Conservation (phyloP, 345 rosid genomes). For the Populus pruinosa region DNA sequence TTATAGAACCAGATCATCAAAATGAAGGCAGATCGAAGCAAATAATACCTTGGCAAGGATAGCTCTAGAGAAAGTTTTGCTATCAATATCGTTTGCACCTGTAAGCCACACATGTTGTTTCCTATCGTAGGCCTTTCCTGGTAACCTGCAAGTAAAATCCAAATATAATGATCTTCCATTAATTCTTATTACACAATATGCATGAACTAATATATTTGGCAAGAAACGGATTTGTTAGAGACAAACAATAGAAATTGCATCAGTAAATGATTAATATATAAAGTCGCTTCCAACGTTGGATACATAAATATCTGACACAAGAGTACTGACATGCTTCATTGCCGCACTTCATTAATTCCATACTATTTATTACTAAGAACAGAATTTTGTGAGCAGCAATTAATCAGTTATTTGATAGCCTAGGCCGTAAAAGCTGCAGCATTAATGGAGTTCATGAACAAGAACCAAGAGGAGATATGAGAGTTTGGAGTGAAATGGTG, state of each 20-base stretch:
- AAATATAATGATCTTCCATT: background rate
- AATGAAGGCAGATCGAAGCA: background rate
- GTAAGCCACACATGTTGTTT: slow-evolving; percentile 80
- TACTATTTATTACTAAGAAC: background rate
- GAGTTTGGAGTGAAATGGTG: background rate
- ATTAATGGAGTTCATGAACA: background rate
- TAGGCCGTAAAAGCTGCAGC: background rate
- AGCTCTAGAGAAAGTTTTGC: slow-evolving; percentile 88
- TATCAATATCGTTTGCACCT: slow-evolving; percentile 81
- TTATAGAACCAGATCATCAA: background rate
- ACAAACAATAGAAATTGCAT: background rate
- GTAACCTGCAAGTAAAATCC: slow-evolving; percentile 45
- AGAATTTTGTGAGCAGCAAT: background rate
- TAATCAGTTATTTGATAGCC: background rate
- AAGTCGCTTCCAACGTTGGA: no score
- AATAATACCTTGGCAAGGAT: slow-evolving; percentile 83
- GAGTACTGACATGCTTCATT: background rate
- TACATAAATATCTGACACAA: background rate
- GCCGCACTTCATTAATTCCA: background rate
- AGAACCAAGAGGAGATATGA: background rate
- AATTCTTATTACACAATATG: background rate
- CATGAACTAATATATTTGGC: background rate
- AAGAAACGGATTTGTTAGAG: background rate
- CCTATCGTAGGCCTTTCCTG: slow-evolving; percentile 88
- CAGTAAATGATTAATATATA: no score